A percentile compares a stretch with the other conserved stretches of the same genome.
phyloP scores from a whole-genome alignment of 371 early-diverging fungal genomes.

The Paraphysoderma sedebokerense region DNA sequence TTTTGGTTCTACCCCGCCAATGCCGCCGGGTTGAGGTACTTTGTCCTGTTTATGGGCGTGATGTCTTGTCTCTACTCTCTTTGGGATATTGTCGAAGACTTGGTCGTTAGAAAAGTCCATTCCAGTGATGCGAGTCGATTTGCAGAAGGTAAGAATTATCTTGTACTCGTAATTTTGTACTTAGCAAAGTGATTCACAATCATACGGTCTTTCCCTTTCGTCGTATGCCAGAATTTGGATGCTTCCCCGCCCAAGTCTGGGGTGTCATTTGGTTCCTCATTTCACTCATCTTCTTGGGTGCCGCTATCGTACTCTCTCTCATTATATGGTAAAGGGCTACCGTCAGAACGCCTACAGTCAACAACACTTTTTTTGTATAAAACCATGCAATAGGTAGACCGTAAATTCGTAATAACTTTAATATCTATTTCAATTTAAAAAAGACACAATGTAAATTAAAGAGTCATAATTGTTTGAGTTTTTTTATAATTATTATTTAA shows the following conservation, averaged over 20 bases:
- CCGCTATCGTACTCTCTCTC: constrained; percentile 59
- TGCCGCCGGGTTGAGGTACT: constrained; percentile 56
- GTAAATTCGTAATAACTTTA: constrained; percentile 8
- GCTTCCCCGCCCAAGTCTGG: constrained; percentile 68
- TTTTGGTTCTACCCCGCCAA: constrained; percentile 60
- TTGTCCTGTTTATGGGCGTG: constrained; percentile 78
- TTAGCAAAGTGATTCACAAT: no score
- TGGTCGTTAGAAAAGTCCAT: constrained; percentile 71
- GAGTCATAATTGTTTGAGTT: no score
- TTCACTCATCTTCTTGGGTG: constrained; percentile 55
- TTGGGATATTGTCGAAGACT: constrained; percentile 89
- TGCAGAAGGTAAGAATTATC: constrained; percentile 53
- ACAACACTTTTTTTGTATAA: constrained; percentile 3
- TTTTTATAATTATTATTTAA: no score
- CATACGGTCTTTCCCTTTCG: no score
- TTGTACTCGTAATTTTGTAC: no score
- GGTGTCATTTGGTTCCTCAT: constrained; percentile 79
- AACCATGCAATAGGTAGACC: constrained; percentile 13
- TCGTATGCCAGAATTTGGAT: no score
- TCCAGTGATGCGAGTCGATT: constrained; percentile 85
- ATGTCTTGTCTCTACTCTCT: constrained; percentile 82
- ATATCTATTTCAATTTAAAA: constrained; percentile 1
- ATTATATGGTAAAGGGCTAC: constrained; percentile 47
- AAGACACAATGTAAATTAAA: not conserved
- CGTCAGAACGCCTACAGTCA: not conserved